Evolutionary conservation across 148 eudicot species (phyloP), one percentile per base, ranked within the genome.

Genomic region (Chenopodium quinoa): DNA sequence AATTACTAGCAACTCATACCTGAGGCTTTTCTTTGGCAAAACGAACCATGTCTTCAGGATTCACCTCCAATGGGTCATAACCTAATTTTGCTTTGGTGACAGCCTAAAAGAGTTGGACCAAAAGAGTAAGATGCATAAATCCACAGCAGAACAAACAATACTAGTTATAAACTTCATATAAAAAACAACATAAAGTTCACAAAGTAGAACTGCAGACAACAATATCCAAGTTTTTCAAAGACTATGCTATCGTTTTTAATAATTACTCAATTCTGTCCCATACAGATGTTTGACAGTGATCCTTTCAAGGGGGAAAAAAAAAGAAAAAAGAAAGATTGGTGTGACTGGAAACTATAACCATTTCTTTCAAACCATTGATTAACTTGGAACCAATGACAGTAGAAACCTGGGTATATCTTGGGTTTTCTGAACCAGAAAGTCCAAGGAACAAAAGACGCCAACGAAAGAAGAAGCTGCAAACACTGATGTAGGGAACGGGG

Each of bases 41-140:
- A 71, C 92, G 93, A 87, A 96, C 98, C 99, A 96, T 96, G 82
- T 96, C 99, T 88, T 96, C 99, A 32, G 99, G 99, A 79, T 96
- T 96, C 84, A 96, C 99, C 89, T 96, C 99, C 86, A 96, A 79
- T 31, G 99, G 99, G 81, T 96, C 98, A 84, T 93, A 96, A 76
- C 99, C 99, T 90, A 96, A 82, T 84, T 96, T 96, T 47, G 95
- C 98, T 85, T 92, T 96, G 20, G 99, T 93, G 74, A 96, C 99
- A 88, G 99, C 97, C 99, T 96, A 87, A 48, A 86, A 64, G 16
- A 37, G 54, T 65, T 52, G 71, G 64, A 78, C 27, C 13, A 47
- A 66, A 76, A 10, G 81, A 85, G 79, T 64, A 16, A 81, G 78
- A 37, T 52, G 9, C 31, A 32, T 71, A 62, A 77, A 7, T 40